Base-by-base conservation (phyloP, 2,329 filamentous ascomycete genomes). In the Alternaria sp. region DNA sequence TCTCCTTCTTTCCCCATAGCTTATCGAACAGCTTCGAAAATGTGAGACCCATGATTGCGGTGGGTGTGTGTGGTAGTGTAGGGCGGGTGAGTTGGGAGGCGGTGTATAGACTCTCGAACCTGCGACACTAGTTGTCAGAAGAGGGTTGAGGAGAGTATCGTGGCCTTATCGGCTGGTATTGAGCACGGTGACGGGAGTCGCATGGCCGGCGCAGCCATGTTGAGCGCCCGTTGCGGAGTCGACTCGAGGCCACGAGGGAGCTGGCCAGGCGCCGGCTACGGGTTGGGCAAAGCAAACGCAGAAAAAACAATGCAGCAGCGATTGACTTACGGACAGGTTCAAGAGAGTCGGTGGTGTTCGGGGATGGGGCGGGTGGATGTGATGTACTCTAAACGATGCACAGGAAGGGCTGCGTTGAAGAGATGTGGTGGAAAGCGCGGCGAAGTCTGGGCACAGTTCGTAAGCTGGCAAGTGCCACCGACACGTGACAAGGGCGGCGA, bases 1-100 rank as follows among this genome's bases (percentile, higher is more conserved):
- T 97, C 86, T 98, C 95, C 87, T 97, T 97, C 73, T 95, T 97
- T 84, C 95, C 95, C 86, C 97, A 98, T 86, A 98, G 93, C 90
- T 96, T 97, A 84, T 93, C 92, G 90, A 97, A 94, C 85, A 97
- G 90, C 86, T 97, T 97, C 76, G 93, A 97, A 82, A 97, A 87
- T 83, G 93, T 91, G 78, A 91, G 92, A 84, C 95, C 95, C 95
- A 98, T 98, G 73, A 81, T 91, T 86, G 88, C 87, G 87, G 84
- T 82, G 79, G 71, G 66, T 70, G 58, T 65, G 65, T 68, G 68
- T 68, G 72, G 66, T 67, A 69, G 64, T 72, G 71, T 66, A 68
- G 63, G 63, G 43, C 61, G 67, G 49, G 60, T 60, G 72, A 68
- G 63, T 63, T 63, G 58, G 61, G 60, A 67, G 62, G 75, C 71